These are phyloP conservation scores for Tolypocladium pustulatum DNA, from an alignment of 2,329 filamentous ascomycete species.

Conservation along the genomic window DNA sequence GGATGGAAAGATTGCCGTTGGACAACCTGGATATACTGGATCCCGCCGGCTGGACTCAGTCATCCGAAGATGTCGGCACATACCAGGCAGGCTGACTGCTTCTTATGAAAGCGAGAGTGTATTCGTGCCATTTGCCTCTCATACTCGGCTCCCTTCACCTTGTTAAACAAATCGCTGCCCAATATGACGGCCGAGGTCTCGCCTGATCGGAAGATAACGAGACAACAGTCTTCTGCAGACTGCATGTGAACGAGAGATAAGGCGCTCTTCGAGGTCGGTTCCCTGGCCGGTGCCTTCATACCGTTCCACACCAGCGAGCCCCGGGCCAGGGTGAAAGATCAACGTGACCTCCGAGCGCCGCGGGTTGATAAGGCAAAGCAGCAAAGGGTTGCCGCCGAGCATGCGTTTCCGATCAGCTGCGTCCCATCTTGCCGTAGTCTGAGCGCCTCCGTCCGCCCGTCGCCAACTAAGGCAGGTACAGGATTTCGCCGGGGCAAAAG, in stretches of 20 bases:
- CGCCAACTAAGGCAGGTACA: neutral
- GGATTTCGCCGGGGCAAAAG: neutral
- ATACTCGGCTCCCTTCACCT: neutral
- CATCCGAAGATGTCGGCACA: slow-evolving; percentile 2
- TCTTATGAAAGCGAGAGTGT: neutral
- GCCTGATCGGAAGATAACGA: neutral
- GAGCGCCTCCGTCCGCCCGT: neutral
- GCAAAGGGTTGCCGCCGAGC: neutral
- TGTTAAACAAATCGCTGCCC: neutral
- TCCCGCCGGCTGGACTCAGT: slow-evolving; percentile 11
- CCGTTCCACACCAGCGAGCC: neutral
- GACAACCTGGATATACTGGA: slow-evolving; percentile 16
- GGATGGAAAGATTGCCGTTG: slow-evolving; percentile 17
- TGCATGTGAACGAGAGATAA: neutral
- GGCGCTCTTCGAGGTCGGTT: neutral
- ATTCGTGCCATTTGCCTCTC: neutral
- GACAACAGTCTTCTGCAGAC: neutral
- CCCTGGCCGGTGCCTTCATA: neutral
- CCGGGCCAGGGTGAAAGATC: neutral
- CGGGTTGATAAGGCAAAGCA: neutral
- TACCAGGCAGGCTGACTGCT: neutral
- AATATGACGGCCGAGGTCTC: neutral
- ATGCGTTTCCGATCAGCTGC: neutral
- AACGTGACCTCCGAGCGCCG: neutral
- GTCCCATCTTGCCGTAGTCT: neutral